Evolutionary conservation across 805 yeast genomes (phyloP).

Genomic region (Cyberlindnera maritima): DNA sequence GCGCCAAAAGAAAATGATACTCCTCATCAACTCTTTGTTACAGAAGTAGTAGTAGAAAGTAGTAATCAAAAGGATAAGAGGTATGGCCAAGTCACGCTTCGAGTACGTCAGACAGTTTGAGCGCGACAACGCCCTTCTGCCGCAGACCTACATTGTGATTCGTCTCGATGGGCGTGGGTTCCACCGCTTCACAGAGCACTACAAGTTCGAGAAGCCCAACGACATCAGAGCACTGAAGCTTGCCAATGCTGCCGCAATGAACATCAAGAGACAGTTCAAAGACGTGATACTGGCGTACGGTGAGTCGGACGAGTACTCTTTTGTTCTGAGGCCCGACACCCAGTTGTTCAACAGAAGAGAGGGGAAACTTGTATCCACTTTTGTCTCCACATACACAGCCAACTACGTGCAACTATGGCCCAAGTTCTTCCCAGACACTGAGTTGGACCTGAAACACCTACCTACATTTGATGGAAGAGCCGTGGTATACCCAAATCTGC

Average conservation of each 20-base stretch:
- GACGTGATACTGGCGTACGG: constrained; percentile 87
- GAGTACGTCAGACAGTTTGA: constrained; percentile 88
- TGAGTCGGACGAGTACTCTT: constrained; percentile 92
- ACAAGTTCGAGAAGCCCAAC: constrained; percentile 84
- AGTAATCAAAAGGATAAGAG: not conserved
- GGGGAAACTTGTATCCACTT: constrained; percentile 71
- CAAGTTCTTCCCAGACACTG: constrained; percentile 44
- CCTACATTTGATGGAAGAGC: constrained; percentile 94
- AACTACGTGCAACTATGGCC: constrained; percentile 71
- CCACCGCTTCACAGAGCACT: constrained; percentile 74
- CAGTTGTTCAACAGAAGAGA: constrained; percentile 79
- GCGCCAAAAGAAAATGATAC: not conserved
- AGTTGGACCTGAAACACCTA: constrained; percentile 48
- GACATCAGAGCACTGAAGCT: constrained; percentile 71
- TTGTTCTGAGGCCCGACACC: constrained; percentile 64
- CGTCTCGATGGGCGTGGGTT: constrained; percentile 94
- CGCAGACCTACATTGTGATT: constrained; percentile 77
- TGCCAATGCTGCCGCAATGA: constrained; percentile 78
- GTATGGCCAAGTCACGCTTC: constrained; percentile 86
- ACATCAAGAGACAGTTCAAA: constrained; percentile 59
- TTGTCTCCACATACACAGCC: constrained; percentile 80
- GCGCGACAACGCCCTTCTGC: constrained; percentile 65
- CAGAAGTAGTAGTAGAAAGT: not conserved
- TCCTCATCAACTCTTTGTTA: not conserved
- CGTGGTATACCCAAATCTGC: constrained; percentile 70